Percentiles rank a stretch among this genome's conserved stretches.
phyloP scores from a whole-genome alignment of 139 green algal species.

The Coelastrella sp. region DNA sequence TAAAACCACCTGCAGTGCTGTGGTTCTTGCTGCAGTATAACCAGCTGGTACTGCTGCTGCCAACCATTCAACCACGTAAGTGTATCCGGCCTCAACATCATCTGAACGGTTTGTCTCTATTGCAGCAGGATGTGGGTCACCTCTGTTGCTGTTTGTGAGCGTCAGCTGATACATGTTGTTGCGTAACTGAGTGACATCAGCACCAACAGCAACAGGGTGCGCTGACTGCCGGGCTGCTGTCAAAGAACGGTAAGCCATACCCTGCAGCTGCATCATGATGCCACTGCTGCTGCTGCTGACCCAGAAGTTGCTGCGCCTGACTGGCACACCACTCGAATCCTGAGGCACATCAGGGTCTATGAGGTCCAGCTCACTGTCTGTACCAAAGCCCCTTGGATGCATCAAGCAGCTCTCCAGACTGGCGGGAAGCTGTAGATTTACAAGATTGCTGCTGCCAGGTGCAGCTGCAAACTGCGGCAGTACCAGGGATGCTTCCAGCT shows the following conservation, averaged over 20 bases:
- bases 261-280: constrained; percentile 25
- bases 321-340: not conserved
- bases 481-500: constrained; percentile 31
- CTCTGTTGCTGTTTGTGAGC: no score
- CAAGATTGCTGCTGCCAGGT: not conserved
- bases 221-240: not conserved
- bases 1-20: not conserved
- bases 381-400: constrained; percentile 18
- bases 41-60: not conserved
- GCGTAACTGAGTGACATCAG: not conserved
- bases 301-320: constrained; percentile 29
- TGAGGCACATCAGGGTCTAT: constrained; percentile 36
- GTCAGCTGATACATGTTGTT: no score
- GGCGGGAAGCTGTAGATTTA: not conserved
- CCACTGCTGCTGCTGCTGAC: constrained; percentile 17
- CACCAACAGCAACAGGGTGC: not conserved
- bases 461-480: constrained; percentile 12
- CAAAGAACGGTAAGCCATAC: not conserved
- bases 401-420: not conserved
- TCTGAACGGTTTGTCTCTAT: no score
- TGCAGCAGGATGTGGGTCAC: no score
- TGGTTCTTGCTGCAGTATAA: not conserved
- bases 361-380: not conserved
- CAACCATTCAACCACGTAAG: not conserved
- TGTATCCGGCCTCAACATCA: no score